Evolutionary conservation across 164 flowering plant genomes (phyloP).

Genomic region (Nelumbo lutea): DNA sequence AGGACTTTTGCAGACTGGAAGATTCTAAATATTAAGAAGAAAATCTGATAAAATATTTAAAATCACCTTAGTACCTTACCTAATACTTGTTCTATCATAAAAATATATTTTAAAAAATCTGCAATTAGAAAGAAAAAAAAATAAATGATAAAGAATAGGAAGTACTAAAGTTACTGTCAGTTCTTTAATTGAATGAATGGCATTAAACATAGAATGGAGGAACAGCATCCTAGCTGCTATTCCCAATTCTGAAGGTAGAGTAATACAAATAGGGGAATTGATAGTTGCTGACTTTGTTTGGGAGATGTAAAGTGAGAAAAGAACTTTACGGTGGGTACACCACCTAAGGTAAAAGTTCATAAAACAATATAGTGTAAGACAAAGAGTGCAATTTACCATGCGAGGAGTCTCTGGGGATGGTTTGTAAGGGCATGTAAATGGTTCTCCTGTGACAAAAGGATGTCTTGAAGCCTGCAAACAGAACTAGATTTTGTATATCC

Average conservation of each 20-base stretch:
- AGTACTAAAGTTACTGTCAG: too few species aligned
- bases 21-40: neutral
- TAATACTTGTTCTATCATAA: neutral
- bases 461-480: conserved; percentile 82
- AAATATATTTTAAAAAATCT: neutral
- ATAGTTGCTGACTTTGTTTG: too few species aligned
- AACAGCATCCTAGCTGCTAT: too few species aligned
- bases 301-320: neutral
- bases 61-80: neutral
- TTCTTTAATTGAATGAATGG: too few species aligned
- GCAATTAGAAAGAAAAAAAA: too few species aligned
- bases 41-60: neutral
- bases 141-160: too few species aligned
- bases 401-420: conserved; percentile 84
- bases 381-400: conserved; percentile 44
- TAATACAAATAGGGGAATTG: too few species aligned
- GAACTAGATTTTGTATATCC: conserved; percentile 5
- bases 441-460: conserved; percentile 96
- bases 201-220: too few species aligned
- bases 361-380: neutral
- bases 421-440: conserved; percentile 71
- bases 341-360: neutral
- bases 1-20: neutral
- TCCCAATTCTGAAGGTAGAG: too few species aligned
- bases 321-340: neutral